A percentile compares a stretch with the other conserved stretches of the same genome.
Evolutionary conservation across 2,329 filamentous ascomycete genomes (phyloP).

Genomic region (Aspergillus latus): DNA sequence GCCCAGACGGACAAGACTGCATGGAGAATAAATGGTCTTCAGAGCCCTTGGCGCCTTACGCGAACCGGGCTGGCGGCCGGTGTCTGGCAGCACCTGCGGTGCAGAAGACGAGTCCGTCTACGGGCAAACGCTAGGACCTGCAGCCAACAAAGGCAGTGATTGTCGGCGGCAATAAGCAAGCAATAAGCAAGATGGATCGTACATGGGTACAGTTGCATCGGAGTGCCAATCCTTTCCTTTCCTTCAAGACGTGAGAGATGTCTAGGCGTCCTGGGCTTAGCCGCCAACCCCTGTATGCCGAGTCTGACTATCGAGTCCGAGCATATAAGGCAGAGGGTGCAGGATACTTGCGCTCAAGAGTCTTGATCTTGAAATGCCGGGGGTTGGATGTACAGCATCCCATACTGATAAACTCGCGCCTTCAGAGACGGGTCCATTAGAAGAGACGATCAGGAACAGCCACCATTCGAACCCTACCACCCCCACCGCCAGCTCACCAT

Average conservation of each 20-base stretch:
- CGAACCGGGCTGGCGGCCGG: neutral
- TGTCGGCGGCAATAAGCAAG: neutral
- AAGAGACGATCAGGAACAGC: no score
- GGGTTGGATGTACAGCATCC: no score
- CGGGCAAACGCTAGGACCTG: neutral
- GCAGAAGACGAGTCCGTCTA: neutral
- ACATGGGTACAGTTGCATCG: neutral
- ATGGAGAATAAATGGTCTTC: neutral
- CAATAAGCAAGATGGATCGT: neutral
- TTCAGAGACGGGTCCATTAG: no score
- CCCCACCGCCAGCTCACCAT: neutral
- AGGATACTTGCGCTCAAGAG: neutral
- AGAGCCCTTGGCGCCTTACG: neutral
- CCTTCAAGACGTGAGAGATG: neutral
- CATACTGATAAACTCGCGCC: no score
- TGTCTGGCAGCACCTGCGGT: neutral
- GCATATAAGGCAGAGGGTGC: slow-evolving; percentile 2
- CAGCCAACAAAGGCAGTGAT: neutral
- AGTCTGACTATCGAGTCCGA: neutral
- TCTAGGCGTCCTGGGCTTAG: neutral
- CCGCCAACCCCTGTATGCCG: neutral
- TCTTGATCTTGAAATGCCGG: neutral
- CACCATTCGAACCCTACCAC: neutral
- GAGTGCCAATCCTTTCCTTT: neutral
- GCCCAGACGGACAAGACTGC: neutral